Evolutionary conservation across 768 basidiomycete species (phyloP), one percentile per base, ranked within the genome.

Genomic region (Collybia sordida): DNA sequence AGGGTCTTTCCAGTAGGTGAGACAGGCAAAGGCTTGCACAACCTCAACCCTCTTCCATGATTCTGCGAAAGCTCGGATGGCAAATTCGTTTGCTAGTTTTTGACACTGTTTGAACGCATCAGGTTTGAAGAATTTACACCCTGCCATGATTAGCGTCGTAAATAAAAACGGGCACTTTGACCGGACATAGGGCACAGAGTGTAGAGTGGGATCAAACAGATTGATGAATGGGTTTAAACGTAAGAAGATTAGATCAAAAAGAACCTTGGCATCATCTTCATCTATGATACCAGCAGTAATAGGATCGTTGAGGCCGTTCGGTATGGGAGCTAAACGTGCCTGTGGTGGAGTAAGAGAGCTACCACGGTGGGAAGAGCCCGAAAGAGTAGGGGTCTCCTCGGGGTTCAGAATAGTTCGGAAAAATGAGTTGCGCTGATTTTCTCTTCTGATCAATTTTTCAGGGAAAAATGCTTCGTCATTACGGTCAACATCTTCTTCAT

Each of bases 211-310:
- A 70, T 94, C 93, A 63, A 95, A 92, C 25, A 94, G 75, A 63
- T 88, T 90, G 69, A 93, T 84, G 66, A 93, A 92, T 11, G 92
- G 90, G 64, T 94, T 94, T 45, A 94, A 78, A 51, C 90, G 88
- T 47, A 89, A 63, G 70, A 88, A 92, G 63, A 93, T 78, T 53
- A 81, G 71, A 64, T 92, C 89, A 54, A 93, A 91, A 39, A 92
- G 72, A 42, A 81, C 74, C 59, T 79, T 78, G 39, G 88, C 89
- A 50, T 87, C 83, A 34, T 76, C 74, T 58, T 90, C 88, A 45
- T 77, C 76, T 55, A 93, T 71, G 56, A 90, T 75, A 28, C 86
- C 88, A 48, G 82, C 79, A 15, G 80, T 72, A 59, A 93, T 78
- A 21, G 90, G 91, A 65, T 93, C 91, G 50, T 74, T 68, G 48